Evolutionary conservation across 2,329 filamentous ascomycete species (phyloP), one percentile per base, ranked within the genome.

Genomic region (Aspergillus hiratsukae): DNA sequence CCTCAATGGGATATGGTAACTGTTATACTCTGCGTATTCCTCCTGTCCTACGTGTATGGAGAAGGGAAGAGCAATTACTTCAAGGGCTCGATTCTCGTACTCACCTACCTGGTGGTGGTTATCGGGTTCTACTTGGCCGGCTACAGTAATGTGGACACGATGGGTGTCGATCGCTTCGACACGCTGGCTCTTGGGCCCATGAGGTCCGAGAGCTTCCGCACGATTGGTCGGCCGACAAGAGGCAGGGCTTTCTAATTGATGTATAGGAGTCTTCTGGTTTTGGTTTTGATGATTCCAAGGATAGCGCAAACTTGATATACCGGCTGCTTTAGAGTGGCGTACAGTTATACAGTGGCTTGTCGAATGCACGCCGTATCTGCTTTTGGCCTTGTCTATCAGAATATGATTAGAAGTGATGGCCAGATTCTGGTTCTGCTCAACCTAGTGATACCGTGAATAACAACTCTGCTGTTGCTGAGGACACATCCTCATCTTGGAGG

Each of bases 1-100:
- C 94, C 94, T 1, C 94, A 99, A 73, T 99, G 93, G 93, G 94
- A 99, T 72, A 95, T 99, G 90, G 87, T 97, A 11, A 96, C 90
- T 0, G 91, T 97, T 17, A 96, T 97, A 58, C 72, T 99, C 17
- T 97, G 93, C 68, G 91, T 99, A 19, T 96, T 99, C 78, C 78
- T 99, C 55, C 85, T 99, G 63, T 96, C 91, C 68, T 96, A 97
- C 79, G 93, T 99, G 80, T 96, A 97, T 66, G 90, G 93, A 52
- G 94, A 99, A 76, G 94, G 94, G 43, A 99, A 99, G 84, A 97
- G 92, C 80, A 99, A 99, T 75, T 99, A 99, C 76, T 99, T 99
- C 85, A 99, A 99, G 79, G 94, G 94, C 52, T 96, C 90, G 62
- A 97, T 97, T 65, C 81, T 99, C 52, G 86, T 97, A 61, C 79